phyloP scores from a whole-genome alignment of 75 land plant species.

The Azolla pinnata region DNA sequence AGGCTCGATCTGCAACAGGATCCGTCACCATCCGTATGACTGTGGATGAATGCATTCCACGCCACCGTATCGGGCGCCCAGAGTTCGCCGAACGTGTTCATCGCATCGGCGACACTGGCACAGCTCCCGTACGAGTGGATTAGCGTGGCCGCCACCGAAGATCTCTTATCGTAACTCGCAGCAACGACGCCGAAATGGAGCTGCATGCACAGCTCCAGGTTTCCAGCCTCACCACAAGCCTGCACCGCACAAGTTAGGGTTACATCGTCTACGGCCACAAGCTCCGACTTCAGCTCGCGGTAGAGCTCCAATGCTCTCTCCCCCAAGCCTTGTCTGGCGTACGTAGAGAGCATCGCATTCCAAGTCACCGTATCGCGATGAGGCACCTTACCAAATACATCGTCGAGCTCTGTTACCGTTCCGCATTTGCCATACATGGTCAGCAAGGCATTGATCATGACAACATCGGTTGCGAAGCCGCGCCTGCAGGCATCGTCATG shows the following conservation, averaged over 20 bases:
- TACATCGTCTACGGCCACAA: not conserved
- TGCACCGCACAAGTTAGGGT: not conserved
- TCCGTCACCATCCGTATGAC: not conserved
- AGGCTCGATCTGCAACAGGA: not conserved
- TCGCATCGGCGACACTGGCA: not conserved
- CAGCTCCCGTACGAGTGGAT: constrained; percentile 5
- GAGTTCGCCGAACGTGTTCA: not conserved
- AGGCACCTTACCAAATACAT: constrained; percentile 1
- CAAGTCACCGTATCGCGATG: constrained; percentile 5
- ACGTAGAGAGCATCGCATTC: constrained; percentile 21
- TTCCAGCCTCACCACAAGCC: constrained; percentile 4
- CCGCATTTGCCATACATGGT: constrained; percentile 26
- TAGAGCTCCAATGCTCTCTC: constrained; percentile 27
- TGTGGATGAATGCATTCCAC: not conserved
- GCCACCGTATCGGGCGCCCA: not conserved
- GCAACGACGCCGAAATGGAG: not conserved
- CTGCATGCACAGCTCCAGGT: not conserved
- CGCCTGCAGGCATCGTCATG: constrained; percentile 6
- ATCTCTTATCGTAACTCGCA: constrained; percentile 1
- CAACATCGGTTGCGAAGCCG: constrained; percentile 9
- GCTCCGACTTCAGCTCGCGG: constrained; percentile 3
- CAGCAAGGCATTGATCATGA: constrained; percentile 9
- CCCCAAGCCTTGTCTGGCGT: constrained; percentile 18
- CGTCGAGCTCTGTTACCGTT: constrained; percentile 11
- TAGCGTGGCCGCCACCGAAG: not conserved